Evolutionary conservation across 1,284 basidiomycete species (phyloP).

Genomic region (Chondrostereum purpureum): DNA sequence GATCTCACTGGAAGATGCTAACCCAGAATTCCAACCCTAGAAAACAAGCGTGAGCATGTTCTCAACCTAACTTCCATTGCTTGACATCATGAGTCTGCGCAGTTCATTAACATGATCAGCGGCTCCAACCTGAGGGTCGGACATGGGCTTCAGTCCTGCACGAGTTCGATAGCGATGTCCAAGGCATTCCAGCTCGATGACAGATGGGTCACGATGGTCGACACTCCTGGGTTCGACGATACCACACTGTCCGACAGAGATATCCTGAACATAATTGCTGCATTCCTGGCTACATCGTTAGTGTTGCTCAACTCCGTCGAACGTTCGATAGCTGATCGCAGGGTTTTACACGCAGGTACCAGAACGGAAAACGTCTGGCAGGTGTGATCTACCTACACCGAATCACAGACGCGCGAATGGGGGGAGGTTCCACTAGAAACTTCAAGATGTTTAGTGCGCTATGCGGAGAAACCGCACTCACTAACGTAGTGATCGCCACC

Average conservation of each 20-base stretch:
- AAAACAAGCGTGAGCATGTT: too few species aligned
- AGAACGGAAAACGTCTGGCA: conserved; percentile 29
- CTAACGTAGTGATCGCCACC: conserved; percentile 39
- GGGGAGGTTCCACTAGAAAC: conserved; percentile 35
- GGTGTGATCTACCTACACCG: conserved; percentile 43
- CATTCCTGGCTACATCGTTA: conserved; percentile 17
- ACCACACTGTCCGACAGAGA: conserved; percentile 25
- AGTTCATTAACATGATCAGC: conserved; percentile 32
- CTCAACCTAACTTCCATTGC: too few species aligned
- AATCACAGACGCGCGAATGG: conserved; percentile 38
- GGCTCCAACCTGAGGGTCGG: conserved; percentile 24
- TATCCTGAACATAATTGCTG: conserved; percentile 21
- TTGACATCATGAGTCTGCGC: too few species aligned
- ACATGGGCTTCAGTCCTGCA: conserved; percentile 26
- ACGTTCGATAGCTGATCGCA: background rate
- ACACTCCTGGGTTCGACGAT: conserved; percentile 33
- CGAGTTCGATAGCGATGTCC: conserved; percentile 20
- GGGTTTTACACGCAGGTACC: conserved; percentile 24
- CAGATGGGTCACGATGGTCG: conserved; percentile 21
- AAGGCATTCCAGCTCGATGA: conserved; percentile 22
- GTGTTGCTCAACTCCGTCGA: conserved; percentile 5
- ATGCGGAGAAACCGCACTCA: conserved; percentile 35
- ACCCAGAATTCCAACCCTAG: too few species aligned
- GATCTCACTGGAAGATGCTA: too few species aligned
- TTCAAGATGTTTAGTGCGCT: conserved; percentile 39